Percentiles rank a stretch among this genome's conserved stretches.
phyloP scores from a whole-genome alignment of 768 basidiomycete genomes.

The Hygrocybe punicea region DNA sequence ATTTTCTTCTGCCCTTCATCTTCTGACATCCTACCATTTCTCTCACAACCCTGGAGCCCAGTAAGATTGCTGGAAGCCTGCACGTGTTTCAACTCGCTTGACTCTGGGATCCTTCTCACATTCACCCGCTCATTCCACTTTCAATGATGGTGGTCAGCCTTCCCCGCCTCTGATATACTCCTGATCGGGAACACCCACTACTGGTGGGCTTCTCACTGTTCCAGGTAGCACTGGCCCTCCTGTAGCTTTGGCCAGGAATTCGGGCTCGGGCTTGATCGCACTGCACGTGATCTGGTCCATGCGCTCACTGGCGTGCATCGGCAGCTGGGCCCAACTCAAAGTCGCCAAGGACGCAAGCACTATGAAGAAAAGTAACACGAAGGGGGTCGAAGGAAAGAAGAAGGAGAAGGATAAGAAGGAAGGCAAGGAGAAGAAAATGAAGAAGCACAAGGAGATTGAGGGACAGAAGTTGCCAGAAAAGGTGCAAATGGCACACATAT shows the following conservation, averaged over 20 bases:
- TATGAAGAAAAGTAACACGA: conserved; percentile 19
- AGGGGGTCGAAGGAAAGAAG: conserved; percentile 19
- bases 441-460: conserved; percentile 26
- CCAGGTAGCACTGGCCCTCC: conserved; percentile 24
- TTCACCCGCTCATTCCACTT: conserved; percentile 13
- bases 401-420: conserved; percentile 21
- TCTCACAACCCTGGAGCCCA: conserved; percentile 47
- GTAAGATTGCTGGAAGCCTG: conserved; percentile 36
- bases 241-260: conserved; percentile 30
- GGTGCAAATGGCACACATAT: conserved; percentile 42
- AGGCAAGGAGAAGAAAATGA: conserved; percentile 26
- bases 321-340: conserved; percentile 65
- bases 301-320: conserved; percentile 65
- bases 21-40: background rate
- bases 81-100: conserved; percentile 64
- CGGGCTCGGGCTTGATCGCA: conserved; percentile 57
- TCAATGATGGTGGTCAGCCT: conserved; percentile 14
- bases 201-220: conserved; percentile 21
- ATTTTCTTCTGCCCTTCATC: background rate
- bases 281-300: conserved; percentile 76
- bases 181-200: conserved; percentile 38
- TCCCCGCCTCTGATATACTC: conserved; percentile 13
- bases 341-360: conserved; percentile 27
- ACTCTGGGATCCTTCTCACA: conserved; percentile 36
- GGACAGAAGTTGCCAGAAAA: conserved; percentile 31